phyloP scores from a whole-genome alignment of 169 alveolate genomes.

The Cryptosporidium viatorum region DNA sequence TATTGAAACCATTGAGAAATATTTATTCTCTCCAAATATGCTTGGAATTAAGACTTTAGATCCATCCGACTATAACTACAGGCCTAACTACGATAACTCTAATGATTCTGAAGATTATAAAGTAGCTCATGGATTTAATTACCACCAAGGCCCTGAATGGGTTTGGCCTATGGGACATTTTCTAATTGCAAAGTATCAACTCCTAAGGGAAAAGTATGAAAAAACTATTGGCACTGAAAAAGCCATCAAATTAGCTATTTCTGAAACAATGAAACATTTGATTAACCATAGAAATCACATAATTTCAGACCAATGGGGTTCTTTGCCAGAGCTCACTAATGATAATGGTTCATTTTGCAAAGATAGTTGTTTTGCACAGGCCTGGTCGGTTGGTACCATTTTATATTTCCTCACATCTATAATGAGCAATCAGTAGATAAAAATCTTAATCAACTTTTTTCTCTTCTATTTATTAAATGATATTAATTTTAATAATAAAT shows the following conservation, averaged over 20 bases:
- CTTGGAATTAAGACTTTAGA: conserved; percentile 92
- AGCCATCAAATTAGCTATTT: conserved; percentile 59
- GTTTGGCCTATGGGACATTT: conserved; percentile 93
- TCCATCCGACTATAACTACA: conserved; percentile 84
- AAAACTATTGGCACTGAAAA: conserved; percentile 62
- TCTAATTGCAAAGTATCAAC: conserved; percentile 82
- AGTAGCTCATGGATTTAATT: conserved; percentile 89
- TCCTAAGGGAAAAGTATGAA: conserved; percentile 70
- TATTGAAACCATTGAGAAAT: conserved; percentile 79
- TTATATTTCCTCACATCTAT: conserved; percentile 63
- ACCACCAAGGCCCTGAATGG: conserved; percentile 97
- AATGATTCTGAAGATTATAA: conserved; percentile 84
- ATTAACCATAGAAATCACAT: conserved; percentile 82
- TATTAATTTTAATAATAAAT: too few species aligned
- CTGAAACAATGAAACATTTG: conserved; percentile 79
- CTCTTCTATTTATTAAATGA: too few species aligned
- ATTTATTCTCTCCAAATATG: conserved; percentile 76
- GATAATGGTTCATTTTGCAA: conserved; percentile 85
- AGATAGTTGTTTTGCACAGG: conserved; percentile 89
- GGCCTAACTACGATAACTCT: conserved; percentile 86
- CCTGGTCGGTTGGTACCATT: conserved; percentile 85
- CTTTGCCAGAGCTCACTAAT: conserved; percentile 93
- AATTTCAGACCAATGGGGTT: conserved; percentile 85
- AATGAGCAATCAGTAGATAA: not conserved
- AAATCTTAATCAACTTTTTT: too few species aligned